Evolutionary conservation across 805 yeast species (phyloP).

Genomic region (Sungouiozyma ichnusensis): DNA sequence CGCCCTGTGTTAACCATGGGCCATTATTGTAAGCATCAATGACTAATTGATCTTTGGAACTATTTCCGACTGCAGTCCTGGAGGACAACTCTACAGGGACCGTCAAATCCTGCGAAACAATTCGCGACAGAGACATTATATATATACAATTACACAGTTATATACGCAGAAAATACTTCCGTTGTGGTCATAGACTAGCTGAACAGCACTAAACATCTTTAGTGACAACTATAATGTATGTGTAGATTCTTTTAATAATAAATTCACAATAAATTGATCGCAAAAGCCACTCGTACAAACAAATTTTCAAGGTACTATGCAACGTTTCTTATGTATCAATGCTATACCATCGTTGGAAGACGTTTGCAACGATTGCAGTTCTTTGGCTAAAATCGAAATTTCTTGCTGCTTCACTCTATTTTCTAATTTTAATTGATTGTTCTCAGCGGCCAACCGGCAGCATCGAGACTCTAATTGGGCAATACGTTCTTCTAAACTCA

Average conservation of each 20-base stretch:
- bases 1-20: slow-evolving; percentile 10
- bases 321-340: not conserved
- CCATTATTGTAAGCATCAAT: slow-evolving; percentile 12
- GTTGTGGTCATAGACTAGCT: too few species aligned
- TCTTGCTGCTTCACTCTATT: not conserved
- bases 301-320: not conserved
- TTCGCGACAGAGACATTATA: slow-evolving; percentile 8
- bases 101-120: slow-evolving; percentile 21
- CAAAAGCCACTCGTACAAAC: too few species aligned
- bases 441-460: not conserved
- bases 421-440: not conserved
- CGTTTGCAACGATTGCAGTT: not conserved
- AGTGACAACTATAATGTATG: not conserved
- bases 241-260: too few species aligned
- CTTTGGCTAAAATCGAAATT: not conserved
- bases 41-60: slow-evolving; percentile 10
- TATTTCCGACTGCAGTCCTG: slow-evolving; percentile 1
- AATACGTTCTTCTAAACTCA: not conserved
- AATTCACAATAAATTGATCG: too few species aligned
- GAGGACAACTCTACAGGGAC: slow-evolving; percentile 5
- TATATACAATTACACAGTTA: not conserved
- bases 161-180: not conserved
- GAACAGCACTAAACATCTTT: too few species aligned
- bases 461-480: not conserved
- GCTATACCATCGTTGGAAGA: not conserved